A percentile compares a stretch with the other conserved stretches of the same genome.
Evolutionary conservation across 257 asterid species (phyloP).

Genomic region (Mentha longifolia): DNA sequence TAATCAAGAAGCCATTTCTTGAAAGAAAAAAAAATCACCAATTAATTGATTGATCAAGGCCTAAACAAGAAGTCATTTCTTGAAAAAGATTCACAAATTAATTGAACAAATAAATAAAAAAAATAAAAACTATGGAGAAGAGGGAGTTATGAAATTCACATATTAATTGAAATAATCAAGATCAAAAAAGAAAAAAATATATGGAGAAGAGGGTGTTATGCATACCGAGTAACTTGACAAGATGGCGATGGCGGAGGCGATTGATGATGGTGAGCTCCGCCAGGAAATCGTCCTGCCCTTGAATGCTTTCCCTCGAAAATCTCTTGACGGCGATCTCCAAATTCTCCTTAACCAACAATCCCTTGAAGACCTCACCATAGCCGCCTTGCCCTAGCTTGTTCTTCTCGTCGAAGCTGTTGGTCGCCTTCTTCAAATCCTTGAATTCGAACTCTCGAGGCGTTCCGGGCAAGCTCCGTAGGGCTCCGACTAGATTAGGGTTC

Average conservation of each 20-base stretch:
- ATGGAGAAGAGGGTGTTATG: neutral
- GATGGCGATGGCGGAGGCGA: constrained; percentile 88
- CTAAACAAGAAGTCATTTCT: too few species aligned
- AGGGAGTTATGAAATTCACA: too few species aligned
- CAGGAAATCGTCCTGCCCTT: constrained; percentile 88
- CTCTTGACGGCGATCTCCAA: constrained; percentile 83
- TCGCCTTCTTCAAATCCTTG: constrained; percentile 78
- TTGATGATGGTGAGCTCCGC: constrained; percentile 91
- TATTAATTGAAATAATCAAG: too few species aligned
- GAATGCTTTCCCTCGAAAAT: constrained; percentile 71
- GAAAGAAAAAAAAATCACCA: too few species aligned
- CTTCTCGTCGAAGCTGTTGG: constrained; percentile 65
- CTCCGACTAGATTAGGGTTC: constrained; percentile 57
- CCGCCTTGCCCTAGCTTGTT: constrained; percentile 91
- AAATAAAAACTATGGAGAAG: too few species aligned
- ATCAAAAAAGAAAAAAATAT: too few species aligned
- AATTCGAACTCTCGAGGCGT: constrained; percentile 73
- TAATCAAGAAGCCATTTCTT: too few species aligned
- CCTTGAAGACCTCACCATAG: constrained; percentile 78
- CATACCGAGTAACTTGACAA: constrained; percentile 82
- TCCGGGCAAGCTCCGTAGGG: constrained; percentile 76
- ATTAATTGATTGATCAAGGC: too few species aligned
- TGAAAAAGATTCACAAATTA: too few species aligned
- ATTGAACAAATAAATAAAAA: too few species aligned
- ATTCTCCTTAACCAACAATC: constrained; percentile 57